These are phyloP conservation scores for Anethum foeniculum DNA, from an alignment of 140 eudicot species.

Conservation along the genomic window DNA sequence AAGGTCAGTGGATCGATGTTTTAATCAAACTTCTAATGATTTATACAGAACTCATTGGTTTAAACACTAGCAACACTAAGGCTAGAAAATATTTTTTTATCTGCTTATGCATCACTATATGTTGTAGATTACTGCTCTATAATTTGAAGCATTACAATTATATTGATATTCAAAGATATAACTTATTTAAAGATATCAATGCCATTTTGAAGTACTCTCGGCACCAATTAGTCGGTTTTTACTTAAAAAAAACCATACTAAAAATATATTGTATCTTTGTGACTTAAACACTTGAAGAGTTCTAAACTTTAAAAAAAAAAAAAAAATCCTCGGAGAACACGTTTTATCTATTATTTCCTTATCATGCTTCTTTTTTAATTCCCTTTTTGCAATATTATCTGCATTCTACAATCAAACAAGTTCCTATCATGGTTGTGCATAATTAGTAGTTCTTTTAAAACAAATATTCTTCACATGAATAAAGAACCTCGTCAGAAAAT, in stretches of 20 bases:
- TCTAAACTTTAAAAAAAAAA: not conserved
- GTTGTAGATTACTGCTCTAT: not conserved
- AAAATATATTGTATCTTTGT: too few relatives aligned
- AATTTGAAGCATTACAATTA: not conserved
- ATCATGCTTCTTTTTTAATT: not conserved
- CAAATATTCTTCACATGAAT: not conserved
- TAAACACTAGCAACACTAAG: not conserved
- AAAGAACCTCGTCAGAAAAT: not conserved
- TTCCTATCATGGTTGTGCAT: not conserved
- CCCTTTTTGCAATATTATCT: not conserved
- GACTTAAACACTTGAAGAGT: not conserved
- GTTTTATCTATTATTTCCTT: not conserved
- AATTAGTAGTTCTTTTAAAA: not conserved
- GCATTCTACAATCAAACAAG: not conserved
- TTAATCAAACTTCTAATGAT: not conserved
- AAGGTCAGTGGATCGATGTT: not conserved
- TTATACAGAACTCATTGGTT: not conserved
- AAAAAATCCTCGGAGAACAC: not conserved
- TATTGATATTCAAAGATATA: not conserved
- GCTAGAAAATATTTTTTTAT: not conserved
- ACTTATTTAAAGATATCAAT: not conserved
- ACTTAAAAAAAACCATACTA: not conserved
- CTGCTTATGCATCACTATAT: not conserved
- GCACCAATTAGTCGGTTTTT: not conserved
- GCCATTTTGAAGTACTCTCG: not conserved